Evolutionary conservation across 2,329 filamentous ascomycete genomes (phyloP).

Genomic region (Penicillium polonicum): DNA sequence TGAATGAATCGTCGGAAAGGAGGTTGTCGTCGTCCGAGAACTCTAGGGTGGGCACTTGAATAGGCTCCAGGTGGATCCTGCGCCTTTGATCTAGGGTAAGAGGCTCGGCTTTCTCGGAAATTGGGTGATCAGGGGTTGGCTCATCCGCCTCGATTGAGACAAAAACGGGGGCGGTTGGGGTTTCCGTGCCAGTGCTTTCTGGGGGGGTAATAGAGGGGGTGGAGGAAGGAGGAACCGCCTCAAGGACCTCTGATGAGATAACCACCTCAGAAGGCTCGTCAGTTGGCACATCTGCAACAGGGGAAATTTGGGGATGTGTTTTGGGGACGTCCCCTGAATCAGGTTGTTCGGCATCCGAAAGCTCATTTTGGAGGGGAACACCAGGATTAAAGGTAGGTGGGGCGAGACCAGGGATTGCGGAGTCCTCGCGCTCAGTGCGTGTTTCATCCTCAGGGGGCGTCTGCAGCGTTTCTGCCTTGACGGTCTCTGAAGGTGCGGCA

Average conservation of each 20-base stretch:
- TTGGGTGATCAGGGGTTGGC: conserved; percentile 23
- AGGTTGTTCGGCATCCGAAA: conserved; percentile 25
- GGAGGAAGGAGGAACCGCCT: conserved; percentile 20
- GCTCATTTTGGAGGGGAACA: conserved; percentile 30
- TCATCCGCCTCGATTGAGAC: conserved; percentile 25
- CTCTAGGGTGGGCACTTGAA: conserved; percentile 45
- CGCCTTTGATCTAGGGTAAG: conserved; percentile 34
- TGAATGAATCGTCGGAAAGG: conserved; percentile 68
- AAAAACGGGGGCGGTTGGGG: conserved; percentile 19
- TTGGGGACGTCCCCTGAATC: conserved; percentile 21
- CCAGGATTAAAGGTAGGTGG: conserved; percentile 32
- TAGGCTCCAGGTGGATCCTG: conserved; percentile 51
- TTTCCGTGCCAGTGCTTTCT: conserved; percentile 18
- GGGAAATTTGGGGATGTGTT: conserved; percentile 23
- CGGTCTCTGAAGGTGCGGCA: conserved; percentile 12
- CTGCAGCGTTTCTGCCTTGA: conserved; percentile 20
- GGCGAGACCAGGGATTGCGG: conserved; percentile 26
- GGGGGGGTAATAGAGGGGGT: conserved; percentile 19
- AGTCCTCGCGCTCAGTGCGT: conserved; percentile 22
- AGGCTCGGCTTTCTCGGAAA: conserved; percentile 20
- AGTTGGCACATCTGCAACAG: conserved; percentile 19
- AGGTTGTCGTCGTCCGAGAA: conserved; percentile 45
- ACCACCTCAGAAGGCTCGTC: conserved; percentile 14
- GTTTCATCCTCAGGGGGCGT: conserved; percentile 28
- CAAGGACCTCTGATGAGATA: conserved; percentile 14